Base-by-base conservation (phyloP, 2,329 filamentous ascomycete genomes). In the Fusarium marasasianum region DNA sequence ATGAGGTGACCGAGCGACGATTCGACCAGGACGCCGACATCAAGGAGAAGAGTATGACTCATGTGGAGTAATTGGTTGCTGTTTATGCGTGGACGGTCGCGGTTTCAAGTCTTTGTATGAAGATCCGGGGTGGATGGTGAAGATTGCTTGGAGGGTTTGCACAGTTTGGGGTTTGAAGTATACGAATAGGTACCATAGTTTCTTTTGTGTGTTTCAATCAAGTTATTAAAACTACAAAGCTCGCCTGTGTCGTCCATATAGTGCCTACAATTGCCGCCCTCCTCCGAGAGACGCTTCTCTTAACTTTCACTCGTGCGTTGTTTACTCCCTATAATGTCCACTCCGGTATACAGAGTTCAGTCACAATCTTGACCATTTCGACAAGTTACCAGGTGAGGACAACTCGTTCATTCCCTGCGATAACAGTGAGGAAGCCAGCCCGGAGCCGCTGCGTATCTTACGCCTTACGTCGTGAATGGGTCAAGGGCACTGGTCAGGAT, bases 301-400 rank as follows among this genome's bases (percentile, higher is more conserved):
- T 1, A 11, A 2, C 9, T 11, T 22, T 20, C 5, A 22, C 29
- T 31, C 3, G 2, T 50, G 22, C 3, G 7, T 5, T 7, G 3
- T 18, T 18, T 31, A 1, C 29, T 31, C 7, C 10, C 29, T 50
- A 3, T 0, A 13, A 18, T 9, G 11, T 18, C 0, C 29, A 8
- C 7, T 50, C 1, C 1, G 10, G 9, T 37, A 37, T 37, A 18
- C 17, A 37, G 35, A 37, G 35, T 37, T 18, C 35, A 18, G 17
- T 37, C 17, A 18, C 35, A 37, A 9, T 31, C 14, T n/a, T 5
- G 9, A 18, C 1, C 29, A 17, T 31, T 13, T 31, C 10, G 15
- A 2, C 7, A 17, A 3, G 29, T 2, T 3, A 31, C 29, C 7
- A n/a, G 10, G 2, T 17, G 20, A 11, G 0, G 0, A 14, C 20